Evolutionary conservation across 352 stramenopile species (phyloP).

Genomic region (Globisporangium parvum): DNA sequence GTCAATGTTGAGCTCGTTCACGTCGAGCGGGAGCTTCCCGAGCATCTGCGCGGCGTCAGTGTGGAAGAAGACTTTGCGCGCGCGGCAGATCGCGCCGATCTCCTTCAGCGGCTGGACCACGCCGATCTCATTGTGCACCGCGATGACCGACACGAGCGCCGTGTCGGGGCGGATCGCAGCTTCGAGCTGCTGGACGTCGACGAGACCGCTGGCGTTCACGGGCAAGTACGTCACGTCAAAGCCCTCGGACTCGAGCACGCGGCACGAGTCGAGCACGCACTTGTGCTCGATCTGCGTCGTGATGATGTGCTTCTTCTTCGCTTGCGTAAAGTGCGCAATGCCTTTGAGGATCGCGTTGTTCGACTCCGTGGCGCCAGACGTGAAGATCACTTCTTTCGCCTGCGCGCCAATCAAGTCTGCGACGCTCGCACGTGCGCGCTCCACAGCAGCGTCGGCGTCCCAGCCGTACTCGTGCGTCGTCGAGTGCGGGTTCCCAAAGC

Average conservation of each 20-base stretch:
- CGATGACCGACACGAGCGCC: constrained; percentile 97
- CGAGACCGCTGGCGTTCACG: constrained; percentile 87
- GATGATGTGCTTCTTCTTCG: constrained; percentile 98
- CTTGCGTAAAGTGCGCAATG: constrained; percentile 92
- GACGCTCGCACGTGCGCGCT: constrained; percentile 85
- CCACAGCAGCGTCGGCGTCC: constrained; percentile 95
- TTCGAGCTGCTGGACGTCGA: constrained; percentile 94
- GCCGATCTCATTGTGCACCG: constrained; percentile 99
- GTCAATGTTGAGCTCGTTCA: constrained; percentile 98
- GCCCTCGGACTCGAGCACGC: constrained; percentile 94
- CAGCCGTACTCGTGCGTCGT: constrained; percentile 98
- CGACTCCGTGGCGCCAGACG: constrained; percentile 97
- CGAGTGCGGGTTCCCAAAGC: constrained; percentile 98
- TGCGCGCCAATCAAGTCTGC: constrained; percentile 92
- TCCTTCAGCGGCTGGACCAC: constrained; percentile 97
- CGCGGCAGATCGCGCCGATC: constrained; percentile 92
- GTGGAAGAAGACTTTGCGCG: constrained; percentile 97
- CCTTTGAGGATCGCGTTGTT: constrained; percentile 99
- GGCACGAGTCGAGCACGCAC: constrained; percentile 98
- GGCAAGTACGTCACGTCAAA: constrained; percentile 99
- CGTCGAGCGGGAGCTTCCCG: constrained; percentile 95
- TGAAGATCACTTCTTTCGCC: constrained; percentile 99
- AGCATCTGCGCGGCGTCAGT: constrained; percentile 99
- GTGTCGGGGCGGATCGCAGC: constrained; percentile 93
- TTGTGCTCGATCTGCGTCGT: constrained; percentile 97